A percentile compares a stretch with the other conserved stretches of the same genome.
Evolutionary conservation across 129 eudicot species (phyloP).

Genomic region (Lactuca sativa): DNA sequence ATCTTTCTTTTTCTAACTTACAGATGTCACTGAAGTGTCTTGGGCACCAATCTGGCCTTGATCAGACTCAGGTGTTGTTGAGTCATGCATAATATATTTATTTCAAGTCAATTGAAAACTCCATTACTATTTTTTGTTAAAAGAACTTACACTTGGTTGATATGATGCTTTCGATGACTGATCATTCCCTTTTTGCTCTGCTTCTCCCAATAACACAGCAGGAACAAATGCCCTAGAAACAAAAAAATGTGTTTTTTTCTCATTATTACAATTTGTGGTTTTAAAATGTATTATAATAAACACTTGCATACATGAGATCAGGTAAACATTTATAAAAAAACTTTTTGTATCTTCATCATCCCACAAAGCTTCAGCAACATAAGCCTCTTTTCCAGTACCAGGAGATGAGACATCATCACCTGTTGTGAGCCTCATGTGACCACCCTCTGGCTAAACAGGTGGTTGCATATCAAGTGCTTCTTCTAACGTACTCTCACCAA

Average conservation of each 20-base stretch:
- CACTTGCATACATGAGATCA: slow-evolving; percentile 64
- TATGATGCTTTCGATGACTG: slow-evolving; percentile 74
- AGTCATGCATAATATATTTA: slow-evolving; percentile 45
- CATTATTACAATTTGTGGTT: neutral
- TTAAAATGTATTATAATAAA: no score
- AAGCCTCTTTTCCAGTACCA: slow-evolving; percentile 71
- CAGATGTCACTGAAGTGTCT: slow-evolving; percentile 56
- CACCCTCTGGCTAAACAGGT: slow-evolving; percentile 96
- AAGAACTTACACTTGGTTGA: slow-evolving; percentile 53
- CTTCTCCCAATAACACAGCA: slow-evolving; percentile 90
- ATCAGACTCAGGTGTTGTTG: slow-evolving; percentile 59
- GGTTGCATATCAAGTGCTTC: slow-evolving; percentile 98
- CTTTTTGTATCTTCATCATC: slow-evolving; percentile 97
- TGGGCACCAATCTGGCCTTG: slow-evolving; percentile 47
- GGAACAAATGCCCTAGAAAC: slow-evolving; percentile 89
- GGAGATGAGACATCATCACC: slow-evolving; percentile 73
- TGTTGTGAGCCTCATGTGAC: slow-evolving; percentile 85
- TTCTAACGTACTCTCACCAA: slow-evolving; percentile 58
- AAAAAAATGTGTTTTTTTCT: slow-evolving; percentile 26
- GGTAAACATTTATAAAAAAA: slow-evolving; percentile 88
- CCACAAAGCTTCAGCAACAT: slow-evolving; percentile 82
- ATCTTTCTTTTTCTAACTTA: slow-evolving; percentile 64
- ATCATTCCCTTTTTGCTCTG: slow-evolving; percentile 72
- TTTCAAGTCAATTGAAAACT: slow-evolving; percentile 12
- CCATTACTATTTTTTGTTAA: neutral